Evolutionary conservation across 352 stramenopile genomes (phyloP), one percentile per base, ranked within the genome.

Genomic region (Globisporangium perplexum): DNA sequence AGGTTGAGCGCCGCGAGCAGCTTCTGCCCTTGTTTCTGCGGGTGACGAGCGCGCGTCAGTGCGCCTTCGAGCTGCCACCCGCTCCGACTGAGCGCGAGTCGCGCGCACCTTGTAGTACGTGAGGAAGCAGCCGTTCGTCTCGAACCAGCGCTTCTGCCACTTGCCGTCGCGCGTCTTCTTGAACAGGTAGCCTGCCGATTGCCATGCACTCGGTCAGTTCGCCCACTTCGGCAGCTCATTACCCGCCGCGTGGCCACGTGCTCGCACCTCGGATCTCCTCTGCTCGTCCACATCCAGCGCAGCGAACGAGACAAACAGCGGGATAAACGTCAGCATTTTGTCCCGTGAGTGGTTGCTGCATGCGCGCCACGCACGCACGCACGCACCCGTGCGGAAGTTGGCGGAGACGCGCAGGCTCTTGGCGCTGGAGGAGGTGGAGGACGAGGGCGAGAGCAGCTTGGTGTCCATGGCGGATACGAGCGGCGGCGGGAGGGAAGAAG

Each of bases 51-150:
- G 42, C 7, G 26, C 22, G 20, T 15, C 20, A 30, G 12, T 31
- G 7, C 28, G 7, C n/a, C n/a, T n/a, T n/a, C n/a, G n/a, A n/a
- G n/a, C n/a, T n/a, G n/a, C n/a, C n/a, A n/a, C n/a, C n/a, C n/a
- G n/a, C n/a, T n/a, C n/a, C n/a, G n/a, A n/a, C n/a, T n/a, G n/a
- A n/a, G n/a, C n/a, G n/a, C n/a, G n/a, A n/a, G n/a, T n/a, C n/a
- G n/a, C n/a, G n/a, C n/a, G 36, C 59, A 95, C 86, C 77, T 99
- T 99, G 76, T 98, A 99, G 78, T 99, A 99, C 15, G 96, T 98
- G 38, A 99, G 81, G 74, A 98, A 98, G 68, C 97, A 96, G 47
- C 96, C 96, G 65, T 98, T 98, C 10, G 92, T 98, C 77, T 99
- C 97, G 66, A 99, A 99, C 89, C 94, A 99, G 53, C 97, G 86